phyloP scores from a whole-genome alignment of 2,329 filamentous ascomycete species.

The Elsinoe ampelina region DNA sequence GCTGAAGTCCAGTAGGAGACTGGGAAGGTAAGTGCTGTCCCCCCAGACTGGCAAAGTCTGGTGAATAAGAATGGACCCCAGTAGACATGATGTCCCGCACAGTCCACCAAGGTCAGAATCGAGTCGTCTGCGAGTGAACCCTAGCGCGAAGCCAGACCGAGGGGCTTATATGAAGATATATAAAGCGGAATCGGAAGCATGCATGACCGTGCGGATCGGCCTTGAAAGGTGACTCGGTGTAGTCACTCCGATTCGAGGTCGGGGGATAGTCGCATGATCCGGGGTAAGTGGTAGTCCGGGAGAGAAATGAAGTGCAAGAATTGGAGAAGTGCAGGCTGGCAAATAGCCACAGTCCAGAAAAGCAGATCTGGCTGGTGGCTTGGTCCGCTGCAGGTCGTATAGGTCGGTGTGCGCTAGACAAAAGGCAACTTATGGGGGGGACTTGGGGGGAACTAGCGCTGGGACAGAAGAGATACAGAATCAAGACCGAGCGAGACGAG shows the following conservation, averaged over 20 bases:
- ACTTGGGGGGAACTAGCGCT: not conserved
- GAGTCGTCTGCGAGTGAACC: not conserved
- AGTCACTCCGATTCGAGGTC: conserved; percentile 11
- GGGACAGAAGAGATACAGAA: conserved; percentile 2
- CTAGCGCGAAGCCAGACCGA: conserved; percentile 5
- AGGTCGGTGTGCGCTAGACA: not conserved
- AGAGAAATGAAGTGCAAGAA: conserved; percentile 1
- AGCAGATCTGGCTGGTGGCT: conserved; percentile 7
- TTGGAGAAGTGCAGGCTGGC: not conserved
- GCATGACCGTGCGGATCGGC: not conserved
- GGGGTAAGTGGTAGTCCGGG: not conserved
- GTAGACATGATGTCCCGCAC: conserved; percentile 10
- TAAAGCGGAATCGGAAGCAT: not conserved
- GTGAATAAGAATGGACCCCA: conserved; percentile 11
- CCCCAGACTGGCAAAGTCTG: conserved; percentile 4
- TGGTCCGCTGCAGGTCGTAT: not conserved
- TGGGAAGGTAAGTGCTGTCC: conserved; percentile 2
- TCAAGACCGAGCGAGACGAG: not conserved
- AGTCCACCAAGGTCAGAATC: conserved; percentile 6
- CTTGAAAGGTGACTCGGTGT: not conserved
- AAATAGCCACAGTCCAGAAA: not conserved
- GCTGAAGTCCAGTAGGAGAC: conserved; percentile 4
- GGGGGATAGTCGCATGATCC: conserved; percentile 9
- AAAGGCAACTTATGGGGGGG: not conserved
- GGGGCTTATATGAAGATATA: not conserved